These are phyloP conservation scores for Pyrenophora seminiperda DNA, from an alignment of 2,329 filamentous ascomycete genomes.

Conservation along the genomic window DNA sequence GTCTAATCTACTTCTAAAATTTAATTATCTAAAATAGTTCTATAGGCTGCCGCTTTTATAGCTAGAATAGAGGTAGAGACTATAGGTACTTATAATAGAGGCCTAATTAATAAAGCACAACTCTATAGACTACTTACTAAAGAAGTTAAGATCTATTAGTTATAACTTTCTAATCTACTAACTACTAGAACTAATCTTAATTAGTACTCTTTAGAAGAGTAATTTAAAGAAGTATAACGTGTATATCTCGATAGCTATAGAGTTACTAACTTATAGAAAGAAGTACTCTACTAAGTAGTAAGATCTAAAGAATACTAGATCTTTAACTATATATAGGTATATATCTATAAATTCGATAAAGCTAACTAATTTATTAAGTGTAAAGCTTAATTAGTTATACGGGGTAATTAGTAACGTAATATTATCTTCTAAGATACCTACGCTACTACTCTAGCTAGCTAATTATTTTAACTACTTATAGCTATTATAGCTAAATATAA, in stretches of 20 bases:
- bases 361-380: conserved; percentile 11
- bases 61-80: neutral
- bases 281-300: neutral
- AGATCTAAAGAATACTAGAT: conserved; percentile 4
- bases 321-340: conserved; percentile 14
- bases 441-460: neutral
- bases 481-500: conserved; percentile 23
- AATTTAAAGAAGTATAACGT: neutral
- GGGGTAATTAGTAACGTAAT: conserved; percentile 20
- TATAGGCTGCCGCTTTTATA: neutral
- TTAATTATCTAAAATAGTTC: neutral
- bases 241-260: neutral
- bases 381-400: conserved; percentile 19
- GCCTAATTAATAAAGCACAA: neutral
- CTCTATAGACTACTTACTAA: neutral
- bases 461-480: conserved; percentile 20
- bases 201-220: neutral
- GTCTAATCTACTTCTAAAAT: neutral
- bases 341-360: conserved; percentile 12
- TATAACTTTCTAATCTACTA: neutral
- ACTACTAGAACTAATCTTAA: neutral
- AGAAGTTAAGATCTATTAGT: neutral
- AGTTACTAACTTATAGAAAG: neutral
- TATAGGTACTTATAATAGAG: neutral
- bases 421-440: conserved; percentile 2